Percentiles rank a stretch among this genome's conserved stretches.
These are phyloP conservation scores for Closterium sp. DNA, from an alignment of 139 green algal species.

Conservation along the genomic window DNA sequence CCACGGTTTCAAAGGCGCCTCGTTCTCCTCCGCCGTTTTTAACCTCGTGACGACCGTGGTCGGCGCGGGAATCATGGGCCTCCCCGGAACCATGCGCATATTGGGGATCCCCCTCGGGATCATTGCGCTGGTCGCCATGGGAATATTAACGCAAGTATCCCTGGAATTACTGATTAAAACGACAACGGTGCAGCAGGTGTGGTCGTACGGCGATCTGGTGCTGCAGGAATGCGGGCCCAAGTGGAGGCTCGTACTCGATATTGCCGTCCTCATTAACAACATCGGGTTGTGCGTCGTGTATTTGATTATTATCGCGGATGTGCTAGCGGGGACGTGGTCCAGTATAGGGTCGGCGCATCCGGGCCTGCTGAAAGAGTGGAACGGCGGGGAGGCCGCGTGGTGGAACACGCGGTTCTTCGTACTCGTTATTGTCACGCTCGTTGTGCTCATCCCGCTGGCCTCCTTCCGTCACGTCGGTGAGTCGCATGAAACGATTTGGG, in stretches of 20 bases:
- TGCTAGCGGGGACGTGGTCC: constrained; percentile 27
- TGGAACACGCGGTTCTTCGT: constrained; percentile 23
- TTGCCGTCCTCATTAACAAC: constrained; percentile 34
- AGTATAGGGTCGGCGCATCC: not conserved
- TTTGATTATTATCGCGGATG: constrained; percentile 45
- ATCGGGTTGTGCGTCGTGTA: constrained; percentile 33
- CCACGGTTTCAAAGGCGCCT: not conserved
- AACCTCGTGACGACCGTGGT: constrained; percentile 10
- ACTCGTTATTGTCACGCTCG: not conserved
- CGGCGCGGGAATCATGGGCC: constrained; percentile 41
- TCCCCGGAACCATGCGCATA: constrained; percentile 35
- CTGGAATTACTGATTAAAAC: constrained; percentile 25
- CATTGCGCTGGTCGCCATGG: constrained; percentile 18
- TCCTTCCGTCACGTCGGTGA: constrained; percentile 21
- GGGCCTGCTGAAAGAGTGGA: constrained; percentile 35
- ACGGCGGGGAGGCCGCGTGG: constrained; percentile 1
- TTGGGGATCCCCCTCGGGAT: constrained; percentile 36
- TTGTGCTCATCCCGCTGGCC: constrained; percentile 18
- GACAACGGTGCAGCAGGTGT: constrained; percentile 21
- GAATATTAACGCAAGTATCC: constrained; percentile 14
- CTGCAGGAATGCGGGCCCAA: not conserved
- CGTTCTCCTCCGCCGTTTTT: not conserved
- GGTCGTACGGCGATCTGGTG: constrained; percentile 38
- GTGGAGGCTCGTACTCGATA: constrained; percentile 15
- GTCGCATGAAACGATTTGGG: not conserved